Percentiles rank a stretch among this genome's conserved stretches.
These are phyloP conservation scores for Suillus occidentalis DNA, from an alignment of 768 basidiomycete species.

Conservation along the genomic window DNA sequence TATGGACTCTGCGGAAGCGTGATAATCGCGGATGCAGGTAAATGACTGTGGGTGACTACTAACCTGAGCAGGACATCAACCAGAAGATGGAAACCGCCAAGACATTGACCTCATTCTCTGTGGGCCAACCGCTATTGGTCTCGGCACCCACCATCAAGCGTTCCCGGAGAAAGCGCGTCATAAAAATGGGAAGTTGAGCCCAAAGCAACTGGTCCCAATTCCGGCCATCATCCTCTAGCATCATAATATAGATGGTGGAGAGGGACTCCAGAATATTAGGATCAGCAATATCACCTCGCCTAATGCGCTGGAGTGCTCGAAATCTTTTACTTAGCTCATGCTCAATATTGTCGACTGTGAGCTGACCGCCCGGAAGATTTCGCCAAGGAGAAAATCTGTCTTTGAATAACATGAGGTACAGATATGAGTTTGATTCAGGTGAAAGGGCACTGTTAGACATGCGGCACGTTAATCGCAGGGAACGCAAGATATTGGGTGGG, in stretches of 20 bases:
- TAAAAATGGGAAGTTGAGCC: constrained; percentile 42
- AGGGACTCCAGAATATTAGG: constrained; percentile 43
- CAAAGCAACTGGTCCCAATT: constrained; percentile 48
- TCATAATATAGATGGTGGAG: constrained; percentile 56
- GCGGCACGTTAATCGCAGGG: constrained; percentile 36
- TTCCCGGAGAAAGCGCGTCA: constrained; percentile 39
- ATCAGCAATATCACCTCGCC: constrained; percentile 35
- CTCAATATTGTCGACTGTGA: constrained; percentile 35
- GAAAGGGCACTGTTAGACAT: constrained; percentile 28
- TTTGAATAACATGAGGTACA: constrained; percentile 42
- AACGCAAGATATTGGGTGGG: constrained; percentile 34
- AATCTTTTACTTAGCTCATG: constrained; percentile 48
- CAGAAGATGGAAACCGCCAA: constrained; percentile 50
- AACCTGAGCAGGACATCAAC: constrained; percentile 41
- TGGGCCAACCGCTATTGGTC: constrained; percentile 48
- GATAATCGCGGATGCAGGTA: neutral
- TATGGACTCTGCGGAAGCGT: constrained; percentile 30
- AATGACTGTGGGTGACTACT: constrained; percentile 15
- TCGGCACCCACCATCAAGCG: constrained; percentile 40
- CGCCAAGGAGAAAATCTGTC: constrained; percentile 47
- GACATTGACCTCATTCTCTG: constrained; percentile 44
- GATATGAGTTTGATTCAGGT: constrained; percentile 26
- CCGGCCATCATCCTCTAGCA: constrained; percentile 53
- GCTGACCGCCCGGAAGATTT: constrained; percentile 33
- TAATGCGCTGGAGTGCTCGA: constrained; percentile 45